Evolutionary conservation across 306 rosid genomes (phyloP).

Genomic region (Gynostemma pentaphyllum): DNA sequence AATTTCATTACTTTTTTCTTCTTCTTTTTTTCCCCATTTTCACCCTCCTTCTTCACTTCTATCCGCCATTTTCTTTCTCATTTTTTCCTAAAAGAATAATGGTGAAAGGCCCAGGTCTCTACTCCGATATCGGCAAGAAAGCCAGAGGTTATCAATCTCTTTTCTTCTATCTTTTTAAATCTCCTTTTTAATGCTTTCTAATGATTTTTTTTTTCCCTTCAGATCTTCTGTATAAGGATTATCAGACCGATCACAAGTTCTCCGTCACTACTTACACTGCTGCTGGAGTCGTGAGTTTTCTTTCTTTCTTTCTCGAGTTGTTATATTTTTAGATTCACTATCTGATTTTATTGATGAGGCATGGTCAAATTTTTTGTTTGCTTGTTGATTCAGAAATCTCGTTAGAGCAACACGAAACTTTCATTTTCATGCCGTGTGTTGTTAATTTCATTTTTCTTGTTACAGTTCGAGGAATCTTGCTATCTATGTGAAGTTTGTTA

Average conservation of each 20-base stretch:
- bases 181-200: neutral
- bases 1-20: neutral
- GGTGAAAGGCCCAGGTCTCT: slow-evolving; percentile 98
- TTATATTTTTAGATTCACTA: neutral
- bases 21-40: slow-evolving; percentile 10
- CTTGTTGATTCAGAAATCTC: slow-evolving; percentile 6
- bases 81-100: slow-evolving; percentile 35
- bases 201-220: neutral
- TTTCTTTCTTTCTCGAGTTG: neutral
- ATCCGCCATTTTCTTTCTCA: slow-evolving; percentile 6
- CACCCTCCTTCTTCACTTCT: slow-evolving; percentile 1
- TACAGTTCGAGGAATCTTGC: neutral
- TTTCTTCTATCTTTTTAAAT: neutral
- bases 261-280: slow-evolving; percentile 65
- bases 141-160: slow-evolving; percentile 46
- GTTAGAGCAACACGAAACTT: neutral
- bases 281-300: slow-evolving; percentile 57
- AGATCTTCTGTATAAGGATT: slow-evolving; percentile 91
- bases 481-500: neutral
- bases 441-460: neutral
- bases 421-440: neutral
- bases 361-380: neutral
- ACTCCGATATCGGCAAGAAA: slow-evolving; percentile 79
- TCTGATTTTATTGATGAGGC: neutral
- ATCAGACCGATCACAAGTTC: slow-evolving; percentile 90